These are phyloP conservation scores for Colletotrichum truncatum DNA, from an alignment of 2,329 filamentous ascomycete species.

Conservation along the genomic window DNA sequence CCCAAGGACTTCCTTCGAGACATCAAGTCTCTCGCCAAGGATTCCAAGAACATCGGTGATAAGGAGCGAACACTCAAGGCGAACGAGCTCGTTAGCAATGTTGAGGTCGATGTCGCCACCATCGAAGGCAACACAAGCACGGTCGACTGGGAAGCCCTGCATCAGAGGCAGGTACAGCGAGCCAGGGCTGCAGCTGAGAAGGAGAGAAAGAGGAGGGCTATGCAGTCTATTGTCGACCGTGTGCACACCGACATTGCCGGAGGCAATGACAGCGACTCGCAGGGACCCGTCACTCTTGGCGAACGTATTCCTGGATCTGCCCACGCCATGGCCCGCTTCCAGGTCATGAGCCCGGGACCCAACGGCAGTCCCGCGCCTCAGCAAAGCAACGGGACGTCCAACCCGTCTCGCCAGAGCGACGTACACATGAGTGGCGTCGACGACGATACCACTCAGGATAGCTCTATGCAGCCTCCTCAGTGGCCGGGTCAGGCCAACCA, in stretches of 20 bases:
- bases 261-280: constrained; percentile 62
- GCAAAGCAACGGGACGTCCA: constrained; percentile 66
- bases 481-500: constrained; percentile 43
- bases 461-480: constrained; percentile 59
- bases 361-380: constrained; percentile 60
- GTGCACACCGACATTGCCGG: constrained; percentile 60
- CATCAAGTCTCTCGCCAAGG: constrained; percentile 84
- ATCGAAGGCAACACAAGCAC: constrained; percentile 75
- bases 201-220: constrained; percentile 68
- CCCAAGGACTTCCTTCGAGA: constrained; percentile 91
- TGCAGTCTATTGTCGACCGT: constrained; percentile 63
- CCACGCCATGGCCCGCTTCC: constrained; percentile 60
- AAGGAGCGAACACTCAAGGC: constrained; percentile 84
- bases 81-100: constrained; percentile 91
- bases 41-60: constrained; percentile 85
- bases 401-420: constrained; percentile 60
- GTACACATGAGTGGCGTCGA: constrained; percentile 69
- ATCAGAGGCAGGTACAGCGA: constrained; percentile 75
- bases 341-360: constrained; percentile 66
- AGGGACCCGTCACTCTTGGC: constrained; percentile 68
- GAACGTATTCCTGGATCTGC: constrained; percentile 67
- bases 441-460: constrained; percentile 55
- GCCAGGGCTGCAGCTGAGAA: constrained; percentile 68
- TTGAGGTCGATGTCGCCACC: constrained; percentile 88
- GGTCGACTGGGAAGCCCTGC: constrained; percentile 84